A percentile compares a stretch with the other conserved stretches of the same genome.
Conservation (phyloP, 2,329 filamentous ascomycete species). For the Aspergillus pseudoterreus region DNA sequence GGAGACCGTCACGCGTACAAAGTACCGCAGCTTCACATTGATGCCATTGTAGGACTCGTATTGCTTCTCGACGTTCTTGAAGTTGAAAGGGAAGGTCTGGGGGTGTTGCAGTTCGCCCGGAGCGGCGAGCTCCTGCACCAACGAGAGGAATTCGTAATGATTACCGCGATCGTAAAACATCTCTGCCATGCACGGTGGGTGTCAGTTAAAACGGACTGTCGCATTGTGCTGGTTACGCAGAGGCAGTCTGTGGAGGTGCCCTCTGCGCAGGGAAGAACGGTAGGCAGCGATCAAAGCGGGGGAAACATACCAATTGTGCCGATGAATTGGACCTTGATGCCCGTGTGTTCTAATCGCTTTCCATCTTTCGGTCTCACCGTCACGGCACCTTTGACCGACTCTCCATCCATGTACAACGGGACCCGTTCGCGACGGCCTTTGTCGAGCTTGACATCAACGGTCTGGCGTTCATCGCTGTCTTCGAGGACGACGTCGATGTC, state of each 20-base stretch:
- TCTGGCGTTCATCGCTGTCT: slow-evolving; percentile 87
- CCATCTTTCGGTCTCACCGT: slow-evolving; percentile 96
- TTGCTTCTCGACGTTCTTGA: slow-evolving; percentile 99
- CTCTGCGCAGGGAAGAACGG: background rate
- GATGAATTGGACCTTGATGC: slow-evolving; percentile 99
- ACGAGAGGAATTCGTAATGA: slow-evolving; percentile 97
- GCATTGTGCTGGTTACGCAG: background rate
- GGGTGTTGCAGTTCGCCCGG: slow-evolving; percentile 97
- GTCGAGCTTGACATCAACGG: slow-evolving; percentile 97
- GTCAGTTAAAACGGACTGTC: background rate
- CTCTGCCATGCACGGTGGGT: slow-evolving; percentile 51
- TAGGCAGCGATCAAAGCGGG: background rate
- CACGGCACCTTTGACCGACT: slow-evolving; percentile 94
- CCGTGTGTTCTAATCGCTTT: slow-evolving; percentile 94
- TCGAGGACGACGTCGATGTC: slow-evolving; percentile 99
- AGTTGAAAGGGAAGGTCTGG: slow-evolving; percentile 98
- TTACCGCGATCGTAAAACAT: slow-evolving; percentile 99
- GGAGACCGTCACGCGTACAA: slow-evolving; percentile 93
- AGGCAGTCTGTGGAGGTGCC: background rate
- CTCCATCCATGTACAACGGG: slow-evolving; percentile 94
- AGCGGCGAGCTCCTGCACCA: slow-evolving; percentile 93
- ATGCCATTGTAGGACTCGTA: slow-evolving; percentile 99
- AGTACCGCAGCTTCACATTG: slow-evolving; percentile 98
- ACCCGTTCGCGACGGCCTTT: slow-evolving; percentile 97
- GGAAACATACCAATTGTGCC: slow-evolving; percentile 76